Evolutionary conservation across 495 filamentous ascomycete genomes (phyloP).

Genomic region (Talaromyces adpressus): DNA sequence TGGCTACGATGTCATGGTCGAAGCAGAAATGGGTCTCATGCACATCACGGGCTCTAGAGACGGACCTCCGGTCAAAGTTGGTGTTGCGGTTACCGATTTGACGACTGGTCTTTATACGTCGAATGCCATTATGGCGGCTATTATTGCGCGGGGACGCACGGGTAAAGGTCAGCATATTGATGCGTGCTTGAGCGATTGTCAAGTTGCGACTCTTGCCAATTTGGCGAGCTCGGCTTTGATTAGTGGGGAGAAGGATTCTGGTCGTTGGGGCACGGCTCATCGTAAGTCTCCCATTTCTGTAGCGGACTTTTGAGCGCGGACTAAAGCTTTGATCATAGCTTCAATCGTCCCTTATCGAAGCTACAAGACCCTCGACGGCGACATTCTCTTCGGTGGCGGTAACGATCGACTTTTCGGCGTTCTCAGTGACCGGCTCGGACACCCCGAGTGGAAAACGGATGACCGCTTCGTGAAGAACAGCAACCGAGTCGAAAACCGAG

Average conservation of each 20-base stretch:
- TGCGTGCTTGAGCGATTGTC: conserved; percentile 83
- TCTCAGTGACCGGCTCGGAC: conserved; percentile 69
- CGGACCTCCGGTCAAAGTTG: conserved; percentile 92
- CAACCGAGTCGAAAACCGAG: conserved; percentile 71
- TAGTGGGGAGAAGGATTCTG: conserved; percentile 78
- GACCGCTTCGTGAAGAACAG: conserved; percentile 71
- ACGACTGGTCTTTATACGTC: conserved; percentile 97
- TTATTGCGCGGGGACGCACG: conserved; percentile 61
- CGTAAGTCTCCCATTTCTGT: conserved; percentile 47
- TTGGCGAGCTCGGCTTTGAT: conserved; percentile 89
- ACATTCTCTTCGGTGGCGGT: conserved; percentile 86
- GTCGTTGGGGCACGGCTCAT: conserved; percentile 93
- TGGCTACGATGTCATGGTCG: conserved; percentile 99
- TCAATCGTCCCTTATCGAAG: conserved; percentile 93
- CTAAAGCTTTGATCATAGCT: conserved; percentile 41
- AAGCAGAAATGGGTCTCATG: conserved; percentile 97
- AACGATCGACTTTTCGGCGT: conserved; percentile 90
- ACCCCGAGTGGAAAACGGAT: conserved; percentile 74
- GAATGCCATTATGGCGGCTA: conserved; percentile 91
- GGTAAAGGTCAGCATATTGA: conserved; percentile 89
- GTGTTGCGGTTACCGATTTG: conserved; percentile 92
- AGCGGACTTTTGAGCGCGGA: not conserved
- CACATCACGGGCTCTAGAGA: conserved; percentile 89
- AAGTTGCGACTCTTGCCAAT: conserved; percentile 87
- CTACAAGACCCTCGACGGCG: conserved; percentile 89